Evolutionary conservation across 169 alveolate species (phyloP).

Genomic region (Plasmodium gonderi): DNA sequence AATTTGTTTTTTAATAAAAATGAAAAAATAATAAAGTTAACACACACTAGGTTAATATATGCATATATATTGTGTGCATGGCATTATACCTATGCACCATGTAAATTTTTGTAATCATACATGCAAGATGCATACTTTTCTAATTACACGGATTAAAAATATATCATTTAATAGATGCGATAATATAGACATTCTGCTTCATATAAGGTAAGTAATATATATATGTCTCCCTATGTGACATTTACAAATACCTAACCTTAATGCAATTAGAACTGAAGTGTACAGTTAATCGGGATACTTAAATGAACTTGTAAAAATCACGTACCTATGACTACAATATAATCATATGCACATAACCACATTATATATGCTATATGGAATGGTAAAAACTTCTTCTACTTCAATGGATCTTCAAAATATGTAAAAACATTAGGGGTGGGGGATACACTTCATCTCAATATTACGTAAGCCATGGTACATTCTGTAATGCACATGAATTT

Average conservation of each 20-base stretch:
- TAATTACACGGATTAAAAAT: not conserved
- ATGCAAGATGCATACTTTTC: not conserved
- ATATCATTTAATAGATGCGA: not conserved
- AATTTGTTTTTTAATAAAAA: slow-evolving; percentile 4
- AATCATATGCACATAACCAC: not conserved
- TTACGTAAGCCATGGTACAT: no score
- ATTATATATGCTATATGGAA: not conserved
- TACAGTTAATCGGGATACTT: not conserved
- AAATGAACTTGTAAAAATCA: not conserved
- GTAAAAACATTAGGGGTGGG: no score
- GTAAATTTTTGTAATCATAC: not conserved
- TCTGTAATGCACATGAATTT: not conserved
- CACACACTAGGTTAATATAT: not conserved
- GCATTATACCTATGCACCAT: no score
- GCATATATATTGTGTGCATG: no score
- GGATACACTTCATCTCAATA: no score
- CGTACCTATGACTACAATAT: not conserved
- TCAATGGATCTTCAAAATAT: not conserved
- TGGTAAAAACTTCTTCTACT: not conserved
- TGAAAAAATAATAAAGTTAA: not conserved
- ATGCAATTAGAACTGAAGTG: not conserved
- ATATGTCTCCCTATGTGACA: not conserved
- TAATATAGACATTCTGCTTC: not conserved
- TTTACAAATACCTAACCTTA: not conserved
- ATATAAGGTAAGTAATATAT: not conserved